Base-by-base conservation (phyloP, 257 asterid genomes). In the Parsonsia alboflavescens region DNA sequence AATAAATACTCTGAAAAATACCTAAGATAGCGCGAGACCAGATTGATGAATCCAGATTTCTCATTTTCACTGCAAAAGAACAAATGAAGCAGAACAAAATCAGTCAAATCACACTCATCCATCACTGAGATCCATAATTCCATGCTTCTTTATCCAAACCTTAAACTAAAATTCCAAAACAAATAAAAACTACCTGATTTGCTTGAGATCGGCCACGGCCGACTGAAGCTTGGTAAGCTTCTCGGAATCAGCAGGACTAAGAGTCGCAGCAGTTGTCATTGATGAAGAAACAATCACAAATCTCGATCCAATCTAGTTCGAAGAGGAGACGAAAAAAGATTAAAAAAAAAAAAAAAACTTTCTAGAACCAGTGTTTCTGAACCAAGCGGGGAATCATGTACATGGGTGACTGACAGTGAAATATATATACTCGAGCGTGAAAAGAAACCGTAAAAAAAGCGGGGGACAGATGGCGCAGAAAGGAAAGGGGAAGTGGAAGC, bases 1-100 rank as follows among this genome's bases (percentile, higher is more conserved):
- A 36, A 13, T 48, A 62, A 15, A 10, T 7, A 62, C 68, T 59
- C 36, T 16, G 39, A 59, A 48, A 30, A 13, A 77, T 81, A 93
- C 98, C 98, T 93, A 76, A 93, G 93, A 71, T 89, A 92, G 86
- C 98, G 98, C 68, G 92, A 11, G 66, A 83, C 82, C 65, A 80
- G 84, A 81, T 72, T 77, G 77, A 80, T 80, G 72, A 80, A 83
- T 77, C 87, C 87, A 72, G 82, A 28, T 85, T 92, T 91, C 92
- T 93, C 97, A 73, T 92, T 90, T 21, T 89, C 95, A 84, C 98
- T 93, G 88, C 83, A 82, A 71, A 80, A 33, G 70, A 44, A 9
- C 3, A 24, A 64, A 57, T 13, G 7, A 75, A 41, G 2, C 33
- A 10, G 33, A 62, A 30, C 70, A 62, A 33, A 2, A 62, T 63